These are phyloP conservation scores for Parastagonospora nodorum DNA, from an alignment of 2,329 filamentous ascomycete species.

Conservation along the genomic window DNA sequence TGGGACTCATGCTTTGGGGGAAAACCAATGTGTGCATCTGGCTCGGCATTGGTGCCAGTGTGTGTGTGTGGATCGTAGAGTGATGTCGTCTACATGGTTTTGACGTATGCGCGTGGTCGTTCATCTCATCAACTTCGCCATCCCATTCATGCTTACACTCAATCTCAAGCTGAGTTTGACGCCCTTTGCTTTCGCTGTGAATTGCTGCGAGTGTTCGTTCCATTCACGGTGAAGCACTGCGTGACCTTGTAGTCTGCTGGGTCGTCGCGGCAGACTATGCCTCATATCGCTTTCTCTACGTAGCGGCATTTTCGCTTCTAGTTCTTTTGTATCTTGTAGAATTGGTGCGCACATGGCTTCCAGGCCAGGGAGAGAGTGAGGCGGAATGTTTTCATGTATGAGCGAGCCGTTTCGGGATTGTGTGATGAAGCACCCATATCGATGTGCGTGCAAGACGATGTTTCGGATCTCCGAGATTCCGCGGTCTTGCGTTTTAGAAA, in stretches of 20 bases:
- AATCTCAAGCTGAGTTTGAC: slow-evolving; percentile 38
- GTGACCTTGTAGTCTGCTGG: slow-evolving; percentile 25
- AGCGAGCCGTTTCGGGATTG: slow-evolving; percentile 30
- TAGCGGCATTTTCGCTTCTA: slow-evolving; percentile 5
- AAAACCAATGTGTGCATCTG: too few species aligned
- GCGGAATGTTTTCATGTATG: slow-evolving; percentile 32
- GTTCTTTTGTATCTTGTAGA: slow-evolving; percentile 19
- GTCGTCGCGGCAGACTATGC: slow-evolving; percentile 7
- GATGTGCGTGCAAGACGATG: slow-evolving; percentile 37
- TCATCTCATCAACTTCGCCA: slow-evolving; percentile 28
- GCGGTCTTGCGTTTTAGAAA: slow-evolving; percentile 14
- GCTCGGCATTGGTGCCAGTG: too few species aligned
- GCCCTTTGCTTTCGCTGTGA: slow-evolving; percentile 30
- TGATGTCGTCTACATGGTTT: too few species aligned
- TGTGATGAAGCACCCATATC: slow-evolving; percentile 36
- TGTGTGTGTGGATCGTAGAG: too few species aligned
- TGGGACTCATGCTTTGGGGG: too few species aligned
- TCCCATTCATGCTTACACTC: slow-evolving; percentile 29
- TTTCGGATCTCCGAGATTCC: slow-evolving; percentile 26
- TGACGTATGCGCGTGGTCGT: background rate
- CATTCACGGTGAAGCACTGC: slow-evolving; percentile 33
- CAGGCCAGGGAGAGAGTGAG: slow-evolving; percentile 23
- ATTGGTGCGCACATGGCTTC: slow-evolving; percentile 26
- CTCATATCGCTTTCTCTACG: slow-evolving; percentile 7
- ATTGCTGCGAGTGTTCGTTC: slow-evolving; percentile 29